These are phyloP conservation scores for Monocercomonoides exilis DNA, from an alignment of 78 protist species.

Conservation along the genomic window DNA sequence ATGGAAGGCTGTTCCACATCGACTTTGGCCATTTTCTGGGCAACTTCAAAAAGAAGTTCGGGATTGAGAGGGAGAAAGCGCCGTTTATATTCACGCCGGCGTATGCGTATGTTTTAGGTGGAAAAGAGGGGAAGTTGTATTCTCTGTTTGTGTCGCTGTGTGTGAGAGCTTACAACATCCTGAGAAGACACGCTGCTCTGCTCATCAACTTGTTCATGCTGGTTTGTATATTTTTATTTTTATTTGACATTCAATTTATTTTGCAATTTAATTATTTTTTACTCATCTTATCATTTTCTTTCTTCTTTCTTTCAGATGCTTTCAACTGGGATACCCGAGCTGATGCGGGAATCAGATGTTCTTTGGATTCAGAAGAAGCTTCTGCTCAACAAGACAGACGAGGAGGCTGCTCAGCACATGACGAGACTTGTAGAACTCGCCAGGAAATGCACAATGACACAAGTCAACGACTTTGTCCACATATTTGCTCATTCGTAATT, in stretches of 20 bases:
- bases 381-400: constrained; percentile 42
- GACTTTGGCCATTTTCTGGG: constrained; percentile 93
- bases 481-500: constrained; percentile 6
- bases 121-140: constrained; percentile 30
- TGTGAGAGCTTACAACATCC: constrained; percentile 59
- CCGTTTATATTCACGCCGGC: constrained; percentile 85
- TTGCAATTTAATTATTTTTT: neutral
- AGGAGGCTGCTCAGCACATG: constrained; percentile 56
- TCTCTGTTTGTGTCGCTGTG: constrained; percentile 49
- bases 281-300: neutral
- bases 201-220: constrained; percentile 64
- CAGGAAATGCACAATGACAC: neutral
- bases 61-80: constrained; percentile 76
- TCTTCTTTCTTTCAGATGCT: constrained; percentile 54
- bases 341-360: constrained; percentile 50
- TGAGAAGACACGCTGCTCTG: constrained; percentile 55
- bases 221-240: constrained; percentile 31
- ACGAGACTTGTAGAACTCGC: neutral
- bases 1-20: constrained; percentile 81
- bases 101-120: constrained; percentile 49
- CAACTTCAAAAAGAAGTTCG: constrained; percentile 51
- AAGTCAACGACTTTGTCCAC: constrained; percentile 19
- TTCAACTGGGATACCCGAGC: constrained; percentile 83
- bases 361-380: constrained; percentile 47
- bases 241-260: neutral